Evolutionary conservation across 306 rosid species (phyloP).

Genomic region (Malus orientalis): DNA sequence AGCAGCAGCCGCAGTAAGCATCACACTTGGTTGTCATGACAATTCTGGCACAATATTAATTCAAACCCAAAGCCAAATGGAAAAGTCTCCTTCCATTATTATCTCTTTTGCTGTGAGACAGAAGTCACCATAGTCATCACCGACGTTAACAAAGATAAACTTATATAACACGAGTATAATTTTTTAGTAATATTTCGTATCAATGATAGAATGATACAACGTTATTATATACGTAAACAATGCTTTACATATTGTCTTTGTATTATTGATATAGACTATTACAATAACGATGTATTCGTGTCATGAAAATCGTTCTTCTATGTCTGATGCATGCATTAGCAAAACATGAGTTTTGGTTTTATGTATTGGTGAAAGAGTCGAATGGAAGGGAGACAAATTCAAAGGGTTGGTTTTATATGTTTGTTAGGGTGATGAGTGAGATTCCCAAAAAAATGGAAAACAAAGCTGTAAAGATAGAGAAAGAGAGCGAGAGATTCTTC

Average conservation of each 20-base stretch:
- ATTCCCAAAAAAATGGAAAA: constrained; percentile 45
- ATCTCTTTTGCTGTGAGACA: background rate
- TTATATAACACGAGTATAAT: too few relatives aligned
- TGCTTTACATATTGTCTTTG: too few relatives aligned
- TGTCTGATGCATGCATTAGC: background rate
- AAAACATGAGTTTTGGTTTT: background rate
- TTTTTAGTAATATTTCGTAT: too few relatives aligned
- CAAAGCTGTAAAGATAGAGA: constrained; percentile 13
- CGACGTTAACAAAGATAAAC: too few relatives aligned
- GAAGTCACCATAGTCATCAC: background rate
- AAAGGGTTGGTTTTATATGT: constrained; percentile 57
- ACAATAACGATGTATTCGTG: accelerated
- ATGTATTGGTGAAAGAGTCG: constrained; percentile 26
- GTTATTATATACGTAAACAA: too few relatives aligned
- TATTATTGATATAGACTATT: too few relatives aligned
- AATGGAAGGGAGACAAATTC: constrained; percentile 54
- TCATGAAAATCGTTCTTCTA: background rate
- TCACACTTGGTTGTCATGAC: constrained; percentile 6
- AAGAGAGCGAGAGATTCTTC: constrained; percentile 28
- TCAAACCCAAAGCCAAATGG: background rate
- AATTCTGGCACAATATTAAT: background rate
- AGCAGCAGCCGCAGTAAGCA: constrained; percentile 2
- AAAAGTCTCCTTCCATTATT: constrained; percentile 7
- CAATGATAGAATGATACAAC: too few relatives aligned
- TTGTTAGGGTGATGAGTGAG: constrained; percentile 51